Conservation (phyloP, 1,284 basidiomycete genomes). For the Pterulicium gracile region DNA sequence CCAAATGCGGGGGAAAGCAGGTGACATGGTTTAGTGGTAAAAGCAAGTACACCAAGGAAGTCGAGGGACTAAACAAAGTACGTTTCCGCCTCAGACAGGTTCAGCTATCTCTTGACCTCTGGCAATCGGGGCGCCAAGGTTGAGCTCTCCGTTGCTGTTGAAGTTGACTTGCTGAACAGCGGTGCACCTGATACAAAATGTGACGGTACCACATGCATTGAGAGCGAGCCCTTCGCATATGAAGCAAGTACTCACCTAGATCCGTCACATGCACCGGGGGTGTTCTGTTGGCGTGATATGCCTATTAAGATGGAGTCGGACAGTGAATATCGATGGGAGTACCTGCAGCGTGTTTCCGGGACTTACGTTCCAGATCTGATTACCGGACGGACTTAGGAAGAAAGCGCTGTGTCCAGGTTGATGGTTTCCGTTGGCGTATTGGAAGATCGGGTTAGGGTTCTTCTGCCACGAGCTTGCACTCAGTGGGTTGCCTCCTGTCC, state of each 20-base stretch:
- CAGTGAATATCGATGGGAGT: background rate
- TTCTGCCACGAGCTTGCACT: conserved; percentile 24
- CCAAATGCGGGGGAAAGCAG: too few species aligned
- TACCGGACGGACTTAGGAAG: conserved; percentile 21
- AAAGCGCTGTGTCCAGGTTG: conserved; percentile 24
- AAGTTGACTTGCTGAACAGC: conserved; percentile 21
- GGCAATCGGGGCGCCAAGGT: conserved; percentile 19
- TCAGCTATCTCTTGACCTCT: conserved; percentile 17
- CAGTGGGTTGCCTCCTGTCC: conserved; percentile 23
- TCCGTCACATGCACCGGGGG: conserved; percentile 20
- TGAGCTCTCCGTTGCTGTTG: conserved; percentile 20
- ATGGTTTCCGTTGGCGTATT: conserved; percentile 18
- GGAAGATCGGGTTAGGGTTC: conserved; percentile 20
- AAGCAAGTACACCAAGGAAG: too few species aligned
- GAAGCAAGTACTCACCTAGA: background rate
- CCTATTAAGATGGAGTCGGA: conserved; percentile 7
- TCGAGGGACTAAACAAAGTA: too few species aligned
- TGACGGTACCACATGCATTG: too few species aligned
- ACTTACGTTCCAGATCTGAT: conserved; percentile 20
- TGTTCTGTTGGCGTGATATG: conserved; percentile 21
- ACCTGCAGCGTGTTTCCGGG: too few species aligned
- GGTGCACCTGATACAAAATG: conserved; percentile 15
- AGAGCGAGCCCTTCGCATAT: conserved; percentile 1
- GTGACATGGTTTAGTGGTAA: too few species aligned
- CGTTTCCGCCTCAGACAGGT: conserved; percentile 19